Evolutionary conservation across 2,329 filamentous ascomycete genomes (phyloP), one percentile per base, ranked within the genome.

Genomic region (Leptographium procerum): DNA sequence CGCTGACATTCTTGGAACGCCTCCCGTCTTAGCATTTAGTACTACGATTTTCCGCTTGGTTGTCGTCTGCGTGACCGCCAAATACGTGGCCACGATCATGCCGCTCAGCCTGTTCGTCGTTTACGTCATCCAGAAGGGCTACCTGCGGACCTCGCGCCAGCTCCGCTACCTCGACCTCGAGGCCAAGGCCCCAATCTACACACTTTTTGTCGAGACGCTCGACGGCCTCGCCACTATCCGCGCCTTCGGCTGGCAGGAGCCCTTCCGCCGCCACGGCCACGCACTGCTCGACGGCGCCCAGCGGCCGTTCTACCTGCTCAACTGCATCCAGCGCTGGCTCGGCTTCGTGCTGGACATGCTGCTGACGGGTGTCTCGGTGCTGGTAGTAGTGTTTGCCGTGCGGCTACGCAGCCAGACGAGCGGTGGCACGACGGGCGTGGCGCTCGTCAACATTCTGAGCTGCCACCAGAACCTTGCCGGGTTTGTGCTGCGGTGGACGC

Each of bases 231-330:
- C 70, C 1, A 80, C 76, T 0, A 69, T 81, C 22, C 73, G 80
- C 13, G 77, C 81, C 1, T 83, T 82, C 61, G 74, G 75, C 3
- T 83, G 79, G 80, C 68, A 76, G 53, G 64, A 68, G 2, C 64
- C 67, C 4, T 71, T 75, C 57, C 67, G 73, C 16, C 63, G 73
- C 31, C 72, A 72, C 59, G 81, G 79, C 57, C 66, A 75, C 14
- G 60, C 64, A 4, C 70, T 81, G 0, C 68, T 84, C 2, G 78
- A 84, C 59, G 67, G 67, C 8, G 81, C 80, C 0, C 81, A 84
- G 62, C 68, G 71, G n/a, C 80, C 81, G 0, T 80, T 77, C 50
- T 85, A 85, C 62, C 71, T 83, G 0, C 71, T 84, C 9, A 77
- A 73, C 58, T 75, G 76, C 40, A 74, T 83, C 5, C 82, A 85